phyloP scores from a whole-genome alignment of 257 asterid species.

The Misopates orontium region DNA sequence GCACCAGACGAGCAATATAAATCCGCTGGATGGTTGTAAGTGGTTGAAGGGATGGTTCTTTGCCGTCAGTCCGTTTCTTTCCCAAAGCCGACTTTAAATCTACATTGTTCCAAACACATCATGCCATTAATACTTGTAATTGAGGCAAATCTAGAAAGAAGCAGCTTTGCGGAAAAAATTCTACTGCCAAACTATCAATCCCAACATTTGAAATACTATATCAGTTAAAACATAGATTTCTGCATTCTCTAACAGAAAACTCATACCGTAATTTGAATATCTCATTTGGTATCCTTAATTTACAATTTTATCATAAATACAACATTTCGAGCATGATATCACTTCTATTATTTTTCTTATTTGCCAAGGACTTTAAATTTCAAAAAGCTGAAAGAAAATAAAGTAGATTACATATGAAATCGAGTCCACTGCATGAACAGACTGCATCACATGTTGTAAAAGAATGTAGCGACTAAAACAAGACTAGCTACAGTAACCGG shows the following conservation, averaged over 20 bases:
- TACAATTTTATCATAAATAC: too few relatives aligned
- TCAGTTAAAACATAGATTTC: not conserved
- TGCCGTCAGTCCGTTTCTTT: constrained; percentile 79
- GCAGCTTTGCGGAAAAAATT: constrained; percentile 4
- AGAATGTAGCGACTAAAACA: too few relatives aligned
- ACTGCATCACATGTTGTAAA: too few relatives aligned
- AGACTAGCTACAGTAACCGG: too few relatives aligned
- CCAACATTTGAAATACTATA: not conserved
- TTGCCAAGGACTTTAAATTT: too few relatives aligned
- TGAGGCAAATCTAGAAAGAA: constrained; percentile 8
- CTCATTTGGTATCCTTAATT: not conserved
- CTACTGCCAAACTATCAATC: not conserved
- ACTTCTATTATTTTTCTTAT: too few relatives aligned
- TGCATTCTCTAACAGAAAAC: not conserved
- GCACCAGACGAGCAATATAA: constrained; percentile 64
- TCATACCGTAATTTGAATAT: not conserved
- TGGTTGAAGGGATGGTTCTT: constrained; percentile 61
- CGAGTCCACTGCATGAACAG: too few relatives aligned
- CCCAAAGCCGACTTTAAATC: constrained; percentile 91
- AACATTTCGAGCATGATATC: too few relatives aligned
- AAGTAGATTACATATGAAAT: too few relatives aligned
- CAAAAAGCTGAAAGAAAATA: too few relatives aligned
- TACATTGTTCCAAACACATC: constrained; percentile 28
- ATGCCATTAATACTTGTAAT: constrained; percentile 9
- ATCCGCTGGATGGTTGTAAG: constrained; percentile 73